Evolutionary conservation across 768 basidiomycete genomes (phyloP), one percentile per base, ranked within the genome.

Genomic region (Boletus rubroflammeus): DNA sequence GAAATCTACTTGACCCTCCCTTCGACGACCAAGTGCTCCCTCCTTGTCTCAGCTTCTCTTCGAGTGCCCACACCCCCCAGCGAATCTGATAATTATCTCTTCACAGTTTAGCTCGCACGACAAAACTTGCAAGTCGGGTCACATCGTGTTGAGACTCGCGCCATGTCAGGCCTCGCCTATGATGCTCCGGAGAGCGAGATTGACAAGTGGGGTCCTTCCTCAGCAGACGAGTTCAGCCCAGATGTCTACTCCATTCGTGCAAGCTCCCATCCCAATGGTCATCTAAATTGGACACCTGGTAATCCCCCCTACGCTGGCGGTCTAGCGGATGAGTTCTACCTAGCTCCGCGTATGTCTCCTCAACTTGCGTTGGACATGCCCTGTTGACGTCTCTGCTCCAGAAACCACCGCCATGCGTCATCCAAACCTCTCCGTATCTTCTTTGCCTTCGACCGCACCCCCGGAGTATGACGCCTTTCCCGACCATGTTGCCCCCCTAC

Each of bases 401-500:
- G 64, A 62, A 41, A 48, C 60, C n/a, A 29, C 56, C 17, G 56
- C 78, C 54, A 76, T 74, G 72, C 73, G 75, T 46, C 76, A 79
- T 56, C 62, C 71, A 38, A 81, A 82, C 57, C 72, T 68, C 50
- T 83, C 80, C 3, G 76, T 74, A 11, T 78, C 80, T 35, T 73
- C 76, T 28, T 64, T 81, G 28, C 69, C 76, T 35, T 72, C 75
- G 34, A 71, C 76, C 47, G 65, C 65, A 53, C 62, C 70, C 44
- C 59, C 74, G 56, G 55, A 67, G 63, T 63, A 72, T 25, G 71
- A 71, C 34, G 55, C 66, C 41, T 61, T 56, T 21, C 53, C 55
- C n/a, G 64, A 64, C 36, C 26, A 51, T 29, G 61, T 60, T 29
- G 64, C 63, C 36, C 65, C 69, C 41, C 59, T 70, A n/a, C 73